Percentiles rank a stretch among this genome's conserved stretches.
Conservation (phyloP, 139 green algal genomes). For the Pleodorina starrii region DNA sequence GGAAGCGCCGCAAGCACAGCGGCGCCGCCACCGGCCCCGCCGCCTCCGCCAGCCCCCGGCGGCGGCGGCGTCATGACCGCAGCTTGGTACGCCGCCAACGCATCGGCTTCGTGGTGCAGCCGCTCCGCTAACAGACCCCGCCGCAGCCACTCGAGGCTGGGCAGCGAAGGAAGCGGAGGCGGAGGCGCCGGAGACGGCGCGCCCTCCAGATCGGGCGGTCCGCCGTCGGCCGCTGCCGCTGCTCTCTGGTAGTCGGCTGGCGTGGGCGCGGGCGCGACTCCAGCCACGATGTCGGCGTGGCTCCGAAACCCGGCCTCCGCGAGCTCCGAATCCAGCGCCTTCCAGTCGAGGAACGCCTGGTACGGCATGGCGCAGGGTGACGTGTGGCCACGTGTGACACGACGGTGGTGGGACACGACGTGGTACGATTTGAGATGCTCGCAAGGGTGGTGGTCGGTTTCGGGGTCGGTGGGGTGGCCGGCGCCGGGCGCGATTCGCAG, state of each 20-base stretch:
- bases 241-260: constrained; percentile 17
- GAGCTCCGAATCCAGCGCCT: constrained; percentile 56
- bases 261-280: not conserved
- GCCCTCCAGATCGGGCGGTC: not conserved
- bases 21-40: not conserved
- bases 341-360: constrained; percentile 67
- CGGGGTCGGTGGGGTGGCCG: too few species aligned
- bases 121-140: constrained; percentile 68
- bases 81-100: constrained; percentile 60
- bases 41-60: not conserved
- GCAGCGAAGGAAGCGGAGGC: constrained; percentile 23
- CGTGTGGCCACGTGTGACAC: too few species aligned
- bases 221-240: not conserved
- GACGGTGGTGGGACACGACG: too few species aligned
- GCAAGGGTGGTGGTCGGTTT: too few species aligned
- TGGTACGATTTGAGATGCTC: too few species aligned
- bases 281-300: constrained; percentile 42
- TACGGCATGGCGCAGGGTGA: not conserved
- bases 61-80: constrained; percentile 15
- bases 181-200: not conserved
- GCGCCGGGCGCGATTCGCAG: too few species aligned
- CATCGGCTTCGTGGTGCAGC: constrained; percentile 65
- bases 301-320: not conserved
- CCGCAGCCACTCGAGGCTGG: constrained; percentile 63
- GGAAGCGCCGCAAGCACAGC: not conserved